Conservation (phyloP, 805 yeast species). For the Candida ipomoeae region DNA sequence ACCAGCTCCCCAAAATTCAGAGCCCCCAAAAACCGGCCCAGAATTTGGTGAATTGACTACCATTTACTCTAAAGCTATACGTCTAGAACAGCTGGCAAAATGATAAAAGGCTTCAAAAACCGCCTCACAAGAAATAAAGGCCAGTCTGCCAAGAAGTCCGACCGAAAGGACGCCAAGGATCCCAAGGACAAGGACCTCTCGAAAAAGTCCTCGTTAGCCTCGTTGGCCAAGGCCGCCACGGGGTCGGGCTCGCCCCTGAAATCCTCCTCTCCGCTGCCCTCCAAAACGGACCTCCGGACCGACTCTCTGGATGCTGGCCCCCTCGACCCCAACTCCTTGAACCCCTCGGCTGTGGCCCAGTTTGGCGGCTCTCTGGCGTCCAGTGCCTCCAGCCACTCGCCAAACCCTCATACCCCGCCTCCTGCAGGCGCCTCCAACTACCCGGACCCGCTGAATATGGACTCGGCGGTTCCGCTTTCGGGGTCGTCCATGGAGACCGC, state of each 20-base stretch:
- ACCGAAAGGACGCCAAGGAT: slow-evolving; percentile 35
- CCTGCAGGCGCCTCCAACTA: neutral
- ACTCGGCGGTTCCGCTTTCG: neutral
- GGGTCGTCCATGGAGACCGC: neutral
- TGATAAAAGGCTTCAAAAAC: slow-evolving; percentile 75
- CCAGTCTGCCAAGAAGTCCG: slow-evolving; percentile 29
- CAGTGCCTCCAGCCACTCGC: neutral
- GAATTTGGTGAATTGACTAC: neutral
- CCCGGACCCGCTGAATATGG: slow-evolving; percentile 6
- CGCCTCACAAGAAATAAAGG: slow-evolving; percentile 42
- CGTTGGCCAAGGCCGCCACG: slow-evolving; percentile 7
- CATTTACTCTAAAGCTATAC: neutral
- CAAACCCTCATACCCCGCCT: slow-evolving; percentile 4
- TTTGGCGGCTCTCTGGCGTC: slow-evolving; percentile 4
- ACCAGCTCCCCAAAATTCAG: too few relatives aligned
- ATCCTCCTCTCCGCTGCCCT: neutral
- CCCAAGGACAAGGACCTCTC: slow-evolving; percentile 30
- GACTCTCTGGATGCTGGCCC: neutral
- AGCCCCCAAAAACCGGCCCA: too few relatives aligned
- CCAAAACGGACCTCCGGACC: slow-evolving; percentile 12
- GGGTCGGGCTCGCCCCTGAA: slow-evolving; percentile 2
- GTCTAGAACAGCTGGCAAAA: slow-evolving; percentile 29
- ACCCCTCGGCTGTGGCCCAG: slow-evolving; percentile 3
- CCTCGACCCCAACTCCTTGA: neutral
- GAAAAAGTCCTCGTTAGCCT: slow-evolving; percentile 5